Evolutionary conservation across 345 rosid species (phyloP).

Genomic region (Nephelium lappaceum): DNA sequence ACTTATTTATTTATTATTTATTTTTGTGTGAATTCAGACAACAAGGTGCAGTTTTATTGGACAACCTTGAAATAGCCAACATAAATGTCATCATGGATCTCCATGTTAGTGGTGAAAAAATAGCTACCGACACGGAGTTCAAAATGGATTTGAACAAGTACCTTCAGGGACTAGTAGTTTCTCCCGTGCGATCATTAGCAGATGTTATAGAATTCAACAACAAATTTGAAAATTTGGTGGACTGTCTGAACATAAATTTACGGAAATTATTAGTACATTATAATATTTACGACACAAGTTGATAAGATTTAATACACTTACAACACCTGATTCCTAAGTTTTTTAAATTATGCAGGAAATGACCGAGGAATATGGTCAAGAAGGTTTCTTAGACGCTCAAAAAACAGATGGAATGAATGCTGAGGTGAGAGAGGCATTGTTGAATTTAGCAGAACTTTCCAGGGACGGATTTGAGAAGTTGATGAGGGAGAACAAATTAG

Average conservation of each 20-base stretch:
- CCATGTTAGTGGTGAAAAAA: constrained; percentile 13
- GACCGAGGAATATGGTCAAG: constrained; percentile 32
- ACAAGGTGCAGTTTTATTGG: constrained; percentile 40
- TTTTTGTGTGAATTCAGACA: constrained; percentile 1
- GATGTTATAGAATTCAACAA: constrained; percentile 28
- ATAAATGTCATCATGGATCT: neutral
- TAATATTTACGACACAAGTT: neutral
- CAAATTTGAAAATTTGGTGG: neutral
- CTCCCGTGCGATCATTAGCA: constrained; percentile 42
- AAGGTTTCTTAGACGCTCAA: neutral
- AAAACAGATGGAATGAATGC: neutral
- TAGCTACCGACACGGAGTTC: constrained; percentile 31
- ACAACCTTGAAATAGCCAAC: constrained; percentile 28
- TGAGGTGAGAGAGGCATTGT: constrained; percentile 28
- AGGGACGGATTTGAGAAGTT: constrained; percentile 35
- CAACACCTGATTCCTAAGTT: neutral
- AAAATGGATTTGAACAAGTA: constrained; percentile 35
- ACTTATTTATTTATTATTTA: no score
- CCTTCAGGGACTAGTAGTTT: constrained; percentile 31
- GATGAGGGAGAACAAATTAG: constrained; percentile 38
- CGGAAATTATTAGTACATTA: no score
- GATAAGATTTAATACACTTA: no score
- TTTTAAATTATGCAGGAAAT: constrained; percentile 32
- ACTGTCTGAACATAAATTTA: neutral
- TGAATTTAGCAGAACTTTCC: constrained; percentile 9